Evolutionary conservation across 2,329 filamentous ascomycete species (phyloP).

Genomic region (Alternaria brassicae): DNA sequence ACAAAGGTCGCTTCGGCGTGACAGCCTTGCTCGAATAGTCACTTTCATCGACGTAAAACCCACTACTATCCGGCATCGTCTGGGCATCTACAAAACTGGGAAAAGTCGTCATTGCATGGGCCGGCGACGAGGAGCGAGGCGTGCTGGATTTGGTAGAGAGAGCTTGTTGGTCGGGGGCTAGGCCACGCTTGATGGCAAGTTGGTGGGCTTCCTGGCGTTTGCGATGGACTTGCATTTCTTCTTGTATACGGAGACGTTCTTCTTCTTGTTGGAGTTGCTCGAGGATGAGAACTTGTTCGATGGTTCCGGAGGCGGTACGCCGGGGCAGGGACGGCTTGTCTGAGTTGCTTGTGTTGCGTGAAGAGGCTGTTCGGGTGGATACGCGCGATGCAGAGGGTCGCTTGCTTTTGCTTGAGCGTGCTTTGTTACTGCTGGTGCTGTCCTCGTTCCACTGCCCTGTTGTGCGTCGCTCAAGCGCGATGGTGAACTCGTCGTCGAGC

Average conservation of each 20-base stretch:
- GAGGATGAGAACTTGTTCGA: conserved; percentile 56
- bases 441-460: conserved; percentile 68
- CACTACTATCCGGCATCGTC: conserved; percentile 41
- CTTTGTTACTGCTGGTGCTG: conserved; percentile 72
- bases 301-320: conserved; percentile 32
- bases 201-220: conserved; percentile 63
- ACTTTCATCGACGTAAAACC: conserved; percentile 39
- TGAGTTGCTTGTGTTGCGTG: conserved; percentile 52
- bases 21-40: conserved; percentile 37
- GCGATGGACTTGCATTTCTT: conserved; percentile 63
- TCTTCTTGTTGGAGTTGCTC: conserved; percentile 66
- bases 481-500: conserved; percentile 88
- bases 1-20: conserved; percentile 36
- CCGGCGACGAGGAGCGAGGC: conserved; percentile 21
- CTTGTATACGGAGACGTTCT: conserved; percentile 59
- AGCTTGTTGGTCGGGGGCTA: conserved; percentile 46
- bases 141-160: conserved; percentile 16
- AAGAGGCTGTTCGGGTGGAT: conserved; percentile 56
- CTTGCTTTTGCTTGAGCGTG: conserved; percentile 52
- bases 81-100: conserved; percentile 38
- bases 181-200: conserved; percentile 62
- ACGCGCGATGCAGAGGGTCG: conserved; percentile 57
- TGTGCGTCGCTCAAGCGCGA: conserved; percentile 76
- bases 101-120: conserved; percentile 21
- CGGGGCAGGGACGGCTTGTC: conserved; percentile 28